phyloP scores from a whole-genome alignment of 352 stramenopile species.

The Pythium sp. region DNA sequence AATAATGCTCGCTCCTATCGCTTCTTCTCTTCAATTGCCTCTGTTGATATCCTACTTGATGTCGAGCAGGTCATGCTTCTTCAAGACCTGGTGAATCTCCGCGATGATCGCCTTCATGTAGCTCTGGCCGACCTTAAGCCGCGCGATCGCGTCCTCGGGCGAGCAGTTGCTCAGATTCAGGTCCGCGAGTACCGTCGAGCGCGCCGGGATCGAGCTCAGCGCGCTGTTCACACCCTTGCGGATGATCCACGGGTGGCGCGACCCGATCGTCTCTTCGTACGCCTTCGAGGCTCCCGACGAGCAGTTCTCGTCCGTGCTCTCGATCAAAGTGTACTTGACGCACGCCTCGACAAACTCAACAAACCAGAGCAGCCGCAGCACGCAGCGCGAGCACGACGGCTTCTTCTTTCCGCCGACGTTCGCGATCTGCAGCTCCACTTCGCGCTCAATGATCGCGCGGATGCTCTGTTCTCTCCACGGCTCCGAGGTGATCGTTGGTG shows the following conservation, averaged over 20 bases:
- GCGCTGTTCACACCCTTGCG: constrained; percentile 81
- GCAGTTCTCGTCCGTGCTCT: constrained; percentile 66
- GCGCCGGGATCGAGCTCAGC: constrained; percentile 57
- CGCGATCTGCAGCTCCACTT: constrained; percentile 60
- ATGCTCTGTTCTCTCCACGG: constrained; percentile 59
- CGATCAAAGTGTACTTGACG: constrained; percentile 61
- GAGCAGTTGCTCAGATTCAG: constrained; percentile 35
- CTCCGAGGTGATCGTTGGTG: constrained; percentile 14
- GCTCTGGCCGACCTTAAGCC: constrained; percentile 41
- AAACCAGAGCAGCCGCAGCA: constrained; percentile 79
- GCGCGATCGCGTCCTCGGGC: constrained; percentile 33
- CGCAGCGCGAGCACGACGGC: constrained; percentile 65
- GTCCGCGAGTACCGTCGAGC: constrained; percentile 49
- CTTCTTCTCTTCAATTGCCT: not conserved
- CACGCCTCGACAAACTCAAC: constrained; percentile 82
- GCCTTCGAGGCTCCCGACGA: constrained; percentile 62
- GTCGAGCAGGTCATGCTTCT: constrained; percentile 65
- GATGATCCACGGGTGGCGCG: constrained; percentile 81
- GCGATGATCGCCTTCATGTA: constrained; percentile 47
- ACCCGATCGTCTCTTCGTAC: constrained; percentile 81
- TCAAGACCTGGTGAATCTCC: constrained; percentile 50
- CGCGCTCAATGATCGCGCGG: constrained; percentile 50
- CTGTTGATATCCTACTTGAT: constrained; percentile 48
- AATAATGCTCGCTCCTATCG: constrained; percentile 2
- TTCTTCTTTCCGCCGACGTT: constrained; percentile 81